phyloP scores from a whole-genome alignment of 768 basidiomycete genomes.

The Leucocoprinus leucothites region DNA sequence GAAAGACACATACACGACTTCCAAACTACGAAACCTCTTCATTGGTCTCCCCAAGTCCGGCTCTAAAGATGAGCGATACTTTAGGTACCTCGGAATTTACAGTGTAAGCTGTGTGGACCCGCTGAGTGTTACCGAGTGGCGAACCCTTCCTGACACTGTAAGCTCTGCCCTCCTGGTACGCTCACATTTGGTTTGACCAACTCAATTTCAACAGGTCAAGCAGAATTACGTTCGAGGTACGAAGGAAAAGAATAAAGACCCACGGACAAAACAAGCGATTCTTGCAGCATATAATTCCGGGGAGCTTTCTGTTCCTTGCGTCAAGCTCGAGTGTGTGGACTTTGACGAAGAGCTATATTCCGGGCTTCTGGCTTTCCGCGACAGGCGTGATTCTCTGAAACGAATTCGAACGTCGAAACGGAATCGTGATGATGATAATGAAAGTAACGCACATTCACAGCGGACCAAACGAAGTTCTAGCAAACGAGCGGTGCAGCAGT shows the following conservation, averaged over 20 bases:
- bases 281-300: conserved; percentile 43
- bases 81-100: conserved; percentile 47
- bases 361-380: conserved; percentile 18
- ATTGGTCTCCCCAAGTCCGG: conserved; percentile 33
- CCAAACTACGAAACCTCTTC: conserved; percentile 43
- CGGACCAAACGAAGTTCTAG: background rate
- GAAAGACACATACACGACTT: conserved; percentile 34
- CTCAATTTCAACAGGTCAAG: conserved; percentile 23
- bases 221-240: conserved; percentile 35
- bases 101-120: conserved; percentile 37
- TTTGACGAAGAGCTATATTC: conserved; percentile 41
- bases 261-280: conserved; percentile 30
- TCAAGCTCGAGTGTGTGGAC: conserved; percentile 40
- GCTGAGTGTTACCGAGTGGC: conserved; percentile 46
- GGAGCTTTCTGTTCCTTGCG: conserved; percentile 42
- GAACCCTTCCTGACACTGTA: conserved; percentile 36
- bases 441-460: conserved; percentile 3
- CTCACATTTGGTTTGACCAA: conserved; percentile 4
- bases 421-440: background rate
- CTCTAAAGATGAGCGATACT: conserved; percentile 25
- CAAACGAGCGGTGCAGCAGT: background rate
- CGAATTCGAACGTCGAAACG: conserved; percentile 1
- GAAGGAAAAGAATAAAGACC: conserved; percentile 34
- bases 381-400: background rate
- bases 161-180: conserved; percentile 9